Base-by-base conservation (phyloP, 352 stramenopile genomes). In the Phytophthora macrochlamydospora region DNA sequence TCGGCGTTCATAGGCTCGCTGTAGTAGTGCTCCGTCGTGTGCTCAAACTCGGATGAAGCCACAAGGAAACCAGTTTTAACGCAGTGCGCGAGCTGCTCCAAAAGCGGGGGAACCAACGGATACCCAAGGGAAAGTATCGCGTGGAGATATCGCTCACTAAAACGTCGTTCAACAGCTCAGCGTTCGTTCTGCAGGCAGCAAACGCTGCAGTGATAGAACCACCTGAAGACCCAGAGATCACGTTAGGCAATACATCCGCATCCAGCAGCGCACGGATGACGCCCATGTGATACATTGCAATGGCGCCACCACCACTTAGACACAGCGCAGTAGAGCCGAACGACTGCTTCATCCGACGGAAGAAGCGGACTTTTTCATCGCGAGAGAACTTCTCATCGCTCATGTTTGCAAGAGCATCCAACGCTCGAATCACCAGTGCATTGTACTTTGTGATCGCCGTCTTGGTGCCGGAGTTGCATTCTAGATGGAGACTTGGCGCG, bases 201-300 rank as follows among this genome's bases (percentile, higher is more conserved):
- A 96, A 84, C 0, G 89, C 93, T 1, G 95, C 93, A 6, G 84
- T 85, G 67, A 98, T 98, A 12, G 81, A 91, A 6, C 95, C 94
- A 43, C 93, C 95, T 0, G 93, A 98, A 1, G 93, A 98, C 1
- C 95, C 95, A 3, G 89, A 97, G 44, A 98, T 93, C 6, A 98
- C 93, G 57, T 97, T 94, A 14, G 97, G 95, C 38, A 98, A 76
- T 7, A 97, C 35, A 42, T 93, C 84, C 0, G 82, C 84, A 29
- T 98, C 85, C 2, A 98, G 69, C 7, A 98, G 69, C 8, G 92
- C 92, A 18, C 85, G 82, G 9, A 98, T 90, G 8, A 97, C 91
- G 31, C 95, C 95, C 62, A 98, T 85, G 78, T 98, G 95, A 65
- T 98, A 98, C 93, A 99, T 98, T 1, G 91, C 88, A 60, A 92